These are phyloP conservation scores for barrel medic (Medicago truncatula) DNA, from an alignment of 306 rosid species.

Conservation along the genomic window DNA sequence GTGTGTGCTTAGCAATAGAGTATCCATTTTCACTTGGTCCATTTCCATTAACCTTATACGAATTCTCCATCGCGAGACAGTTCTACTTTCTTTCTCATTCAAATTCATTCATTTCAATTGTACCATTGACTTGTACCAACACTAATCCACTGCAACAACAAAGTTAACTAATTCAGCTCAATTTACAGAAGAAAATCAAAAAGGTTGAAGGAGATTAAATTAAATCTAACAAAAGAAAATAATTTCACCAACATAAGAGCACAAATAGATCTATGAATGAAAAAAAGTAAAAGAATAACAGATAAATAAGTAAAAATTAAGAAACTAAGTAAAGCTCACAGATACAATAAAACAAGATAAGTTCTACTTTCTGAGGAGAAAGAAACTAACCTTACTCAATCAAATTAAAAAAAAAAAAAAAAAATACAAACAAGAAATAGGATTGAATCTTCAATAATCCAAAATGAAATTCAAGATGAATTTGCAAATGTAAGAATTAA, in stretches of 20 bases:
- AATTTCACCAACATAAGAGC: constrained; percentile 26
- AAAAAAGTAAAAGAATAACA: background rate
- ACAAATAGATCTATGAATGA: constrained; percentile 31
- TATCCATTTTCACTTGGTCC: constrained; percentile 60
- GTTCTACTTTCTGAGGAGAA: background rate
- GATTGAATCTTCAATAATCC: constrained; percentile 14
- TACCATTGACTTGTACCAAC: constrained; percentile 37
- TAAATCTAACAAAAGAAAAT: constrained; percentile 31
- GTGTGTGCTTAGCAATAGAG: constrained; percentile 54
- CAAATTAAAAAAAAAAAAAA: constrained; percentile 8
- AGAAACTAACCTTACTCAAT: constrained; percentile 34
- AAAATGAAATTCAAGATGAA: constrained; percentile 6
- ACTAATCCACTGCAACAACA: constrained; percentile 46
- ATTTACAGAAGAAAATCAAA: constrained; percentile 30
- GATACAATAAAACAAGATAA: constrained; percentile 31
- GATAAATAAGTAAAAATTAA: background rate
- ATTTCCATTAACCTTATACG: constrained; percentile 56
- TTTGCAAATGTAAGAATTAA: background rate
- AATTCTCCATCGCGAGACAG: constrained; percentile 58
- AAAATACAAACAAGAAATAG: constrained; percentile 27
- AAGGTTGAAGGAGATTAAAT: constrained; percentile 17
- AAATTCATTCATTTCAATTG: constrained; percentile 44
- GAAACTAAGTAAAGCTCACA: constrained; percentile 29
- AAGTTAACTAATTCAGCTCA: constrained; percentile 42
- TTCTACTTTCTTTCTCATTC: constrained; percentile 40